phyloP scores from a whole-genome alignment of 1,284 basidiomycete species.

The Ganoderma sinense region DNA sequence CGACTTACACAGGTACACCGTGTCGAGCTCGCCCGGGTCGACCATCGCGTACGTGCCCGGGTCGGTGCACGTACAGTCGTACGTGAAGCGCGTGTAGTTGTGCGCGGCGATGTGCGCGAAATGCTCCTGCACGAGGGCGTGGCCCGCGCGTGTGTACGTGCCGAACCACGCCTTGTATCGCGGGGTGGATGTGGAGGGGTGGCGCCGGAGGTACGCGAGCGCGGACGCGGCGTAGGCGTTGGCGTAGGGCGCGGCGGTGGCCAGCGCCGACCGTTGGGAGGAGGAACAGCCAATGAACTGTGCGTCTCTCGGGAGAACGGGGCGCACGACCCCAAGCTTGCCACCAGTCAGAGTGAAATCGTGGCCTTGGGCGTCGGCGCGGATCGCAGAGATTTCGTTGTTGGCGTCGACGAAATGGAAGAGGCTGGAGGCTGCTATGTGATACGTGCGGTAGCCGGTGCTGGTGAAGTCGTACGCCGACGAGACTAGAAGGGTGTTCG shows the following conservation, averaged over 20 bases:
- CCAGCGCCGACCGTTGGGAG: neutral
- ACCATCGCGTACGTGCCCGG: too few relatives aligned
- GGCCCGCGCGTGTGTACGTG: neutral
- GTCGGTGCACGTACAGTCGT: neutral
- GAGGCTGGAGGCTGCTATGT: neutral
- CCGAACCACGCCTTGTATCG: neutral
- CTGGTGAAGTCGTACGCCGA: neutral
- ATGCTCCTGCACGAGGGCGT: neutral
- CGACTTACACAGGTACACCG: too few relatives aligned
- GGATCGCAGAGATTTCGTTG: neutral
- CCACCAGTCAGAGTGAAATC: neutral
- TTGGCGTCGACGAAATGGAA: neutral
- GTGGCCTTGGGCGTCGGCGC: neutral
- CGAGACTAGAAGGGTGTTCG: neutral
- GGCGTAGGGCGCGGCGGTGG: neutral
- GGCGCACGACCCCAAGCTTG: neutral
- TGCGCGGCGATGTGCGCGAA: neutral
- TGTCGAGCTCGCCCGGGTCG: too few relatives aligned
- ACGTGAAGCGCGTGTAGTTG: neutral
- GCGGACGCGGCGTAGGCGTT: neutral
- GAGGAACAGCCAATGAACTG: neutral
- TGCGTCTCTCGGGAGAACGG: neutral
- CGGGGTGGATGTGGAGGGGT: neutral
- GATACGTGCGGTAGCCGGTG: neutral
- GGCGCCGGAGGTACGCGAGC: neutral